phyloP scores from a whole-genome alignment of 2,329 filamentous ascomycete genomes.

The Fusarium decemcellulare region DNA sequence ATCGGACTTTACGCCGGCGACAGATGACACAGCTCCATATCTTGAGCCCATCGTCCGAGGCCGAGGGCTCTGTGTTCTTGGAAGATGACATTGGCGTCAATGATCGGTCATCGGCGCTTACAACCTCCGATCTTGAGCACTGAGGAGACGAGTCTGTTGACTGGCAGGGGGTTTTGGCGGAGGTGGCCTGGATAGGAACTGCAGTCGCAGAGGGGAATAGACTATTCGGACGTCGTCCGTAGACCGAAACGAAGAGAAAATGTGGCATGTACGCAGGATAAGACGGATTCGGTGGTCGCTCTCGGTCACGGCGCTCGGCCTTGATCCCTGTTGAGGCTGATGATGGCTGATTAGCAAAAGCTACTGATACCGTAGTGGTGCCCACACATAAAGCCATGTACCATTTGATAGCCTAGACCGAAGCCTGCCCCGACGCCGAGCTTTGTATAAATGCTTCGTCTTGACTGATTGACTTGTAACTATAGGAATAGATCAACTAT shows the following conservation, averaged over 20 bases:
- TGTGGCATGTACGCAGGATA: neutral
- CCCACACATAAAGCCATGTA: neutral
- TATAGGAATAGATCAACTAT: neutral
- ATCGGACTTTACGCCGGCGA: constrained; percentile 50
- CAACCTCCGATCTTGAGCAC: constrained; percentile 12
- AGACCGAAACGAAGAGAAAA: neutral
- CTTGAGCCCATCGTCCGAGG: constrained; percentile 35
- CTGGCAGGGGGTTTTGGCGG: neutral
- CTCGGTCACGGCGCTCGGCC: constrained; percentile 51
- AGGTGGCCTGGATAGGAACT: neutral
- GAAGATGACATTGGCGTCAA: constrained; percentile 11
- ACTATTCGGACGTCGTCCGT: neutral
- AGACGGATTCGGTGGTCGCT: constrained; percentile 32
- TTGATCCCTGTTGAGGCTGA: constrained; percentile 24
- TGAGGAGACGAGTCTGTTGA: neutral
- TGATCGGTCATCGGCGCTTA: constrained; percentile 39
- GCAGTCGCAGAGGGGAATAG: neutral
- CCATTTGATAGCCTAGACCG: neutral
- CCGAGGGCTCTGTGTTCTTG: constrained; percentile 15
- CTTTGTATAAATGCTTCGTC: neutral
- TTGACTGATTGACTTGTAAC: neutral
- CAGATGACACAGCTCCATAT: constrained; percentile 53
- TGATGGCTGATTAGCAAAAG: constrained; percentile 14
- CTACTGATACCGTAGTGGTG: neutral
- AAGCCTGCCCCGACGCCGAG: constrained; percentile 22